These are phyloP conservation scores for Pseudogymnoascus sp. DNA, from an alignment of 2,329 filamentous ascomycete species.

Conservation along the genomic window DNA sequence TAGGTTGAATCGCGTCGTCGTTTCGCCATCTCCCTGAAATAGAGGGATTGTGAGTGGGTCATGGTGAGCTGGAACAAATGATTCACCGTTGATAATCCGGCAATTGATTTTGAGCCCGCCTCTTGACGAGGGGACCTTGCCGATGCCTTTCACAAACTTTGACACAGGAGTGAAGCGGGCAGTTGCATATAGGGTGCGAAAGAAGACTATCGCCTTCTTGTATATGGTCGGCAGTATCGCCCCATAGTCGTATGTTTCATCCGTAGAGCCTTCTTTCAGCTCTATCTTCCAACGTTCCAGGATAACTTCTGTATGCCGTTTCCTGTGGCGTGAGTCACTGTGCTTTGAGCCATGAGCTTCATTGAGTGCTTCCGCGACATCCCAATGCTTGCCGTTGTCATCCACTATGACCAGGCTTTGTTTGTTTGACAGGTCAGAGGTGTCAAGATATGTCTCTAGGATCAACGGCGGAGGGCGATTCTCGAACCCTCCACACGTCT, in stretches of 20 bases:
- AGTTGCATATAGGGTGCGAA: conserved; percentile 78
- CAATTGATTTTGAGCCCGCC: conserved; percentile 66
- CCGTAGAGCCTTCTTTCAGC: conserved; percentile 54
- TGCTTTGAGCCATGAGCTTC: conserved; percentile 44
- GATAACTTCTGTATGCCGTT: conserved; percentile 63
- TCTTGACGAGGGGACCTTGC: conserved; percentile 59
- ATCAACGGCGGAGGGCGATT: conserved; percentile 75
- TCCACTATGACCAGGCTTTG: conserved; percentile 85
- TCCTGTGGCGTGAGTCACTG: conserved; percentile 19
- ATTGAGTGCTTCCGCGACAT: conserved; percentile 77
- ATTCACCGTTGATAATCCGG: conserved; percentile 61
- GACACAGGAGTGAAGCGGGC: conserved; percentile 77
- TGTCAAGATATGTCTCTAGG: conserved; percentile 85
- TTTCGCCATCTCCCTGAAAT: conserved; percentile 53
- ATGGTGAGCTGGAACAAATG: conserved; percentile 41
- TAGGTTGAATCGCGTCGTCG: conserved; percentile 71
- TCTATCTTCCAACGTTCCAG: conserved; percentile 88
- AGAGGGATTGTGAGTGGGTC: conserved; percentile 69
- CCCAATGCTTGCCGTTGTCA: conserved; percentile 84
- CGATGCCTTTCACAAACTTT: conserved; percentile 68
- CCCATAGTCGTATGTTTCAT: conserved; percentile 49
- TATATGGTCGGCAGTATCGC: conserved; percentile 75
- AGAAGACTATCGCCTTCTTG: conserved; percentile 94
- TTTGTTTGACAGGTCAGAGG: conserved; percentile 67
- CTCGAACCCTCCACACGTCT: conserved; percentile 66